Conservation (phyloP, 2,329 filamentous ascomycete species). For the Rosellinia necatrix region DNA sequence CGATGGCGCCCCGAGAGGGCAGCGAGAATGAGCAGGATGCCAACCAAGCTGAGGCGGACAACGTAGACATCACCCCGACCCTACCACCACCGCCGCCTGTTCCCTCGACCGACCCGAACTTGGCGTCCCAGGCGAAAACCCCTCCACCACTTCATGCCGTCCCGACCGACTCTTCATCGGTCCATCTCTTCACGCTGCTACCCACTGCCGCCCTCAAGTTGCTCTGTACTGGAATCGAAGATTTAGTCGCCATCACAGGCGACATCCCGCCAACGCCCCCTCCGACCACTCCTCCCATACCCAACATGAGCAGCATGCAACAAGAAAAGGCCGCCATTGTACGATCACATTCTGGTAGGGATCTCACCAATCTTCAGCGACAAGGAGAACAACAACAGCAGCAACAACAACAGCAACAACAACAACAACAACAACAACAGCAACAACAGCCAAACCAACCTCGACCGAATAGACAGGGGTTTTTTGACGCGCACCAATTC, state of each 20-base stretch:
- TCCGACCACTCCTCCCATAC: conserved; percentile 64
- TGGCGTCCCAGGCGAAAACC: conserved; percentile 40
- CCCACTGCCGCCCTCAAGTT: conserved; percentile 78
- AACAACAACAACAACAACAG: conserved; percentile 35
- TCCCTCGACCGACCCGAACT: conserved; percentile 45
- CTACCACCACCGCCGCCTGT: conserved; percentile 46
- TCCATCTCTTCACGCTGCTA: conserved; percentile 75
- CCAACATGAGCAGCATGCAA: conserved; percentile 67
- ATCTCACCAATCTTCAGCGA: conserved; percentile 48
- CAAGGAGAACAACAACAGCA: conserved; percentile 36
- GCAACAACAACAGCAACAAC: no score
- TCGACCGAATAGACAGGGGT: conserved; percentile 16
- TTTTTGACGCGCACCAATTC: conserved; percentile 32
- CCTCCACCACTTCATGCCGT: conserved; percentile 51
- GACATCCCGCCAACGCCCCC: conserved; percentile 83
- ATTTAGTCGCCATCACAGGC: conserved; percentile 72
- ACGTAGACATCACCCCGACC: conserved; percentile 34
- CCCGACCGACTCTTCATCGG: conserved; percentile 45
- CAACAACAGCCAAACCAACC: conserved; percentile 28
- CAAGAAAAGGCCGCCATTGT: conserved; percentile 65
- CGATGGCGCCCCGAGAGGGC: conserved; percentile 16
- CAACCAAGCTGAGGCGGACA: conserved; percentile 14
- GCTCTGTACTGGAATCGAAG: conserved; percentile 73
- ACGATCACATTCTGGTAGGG: conserved; percentile 61
- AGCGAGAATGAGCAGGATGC: conserved; percentile 15